Conservation (phyloP, 306 rosid genomes). For the Pachyrhizus erosus region DNA sequence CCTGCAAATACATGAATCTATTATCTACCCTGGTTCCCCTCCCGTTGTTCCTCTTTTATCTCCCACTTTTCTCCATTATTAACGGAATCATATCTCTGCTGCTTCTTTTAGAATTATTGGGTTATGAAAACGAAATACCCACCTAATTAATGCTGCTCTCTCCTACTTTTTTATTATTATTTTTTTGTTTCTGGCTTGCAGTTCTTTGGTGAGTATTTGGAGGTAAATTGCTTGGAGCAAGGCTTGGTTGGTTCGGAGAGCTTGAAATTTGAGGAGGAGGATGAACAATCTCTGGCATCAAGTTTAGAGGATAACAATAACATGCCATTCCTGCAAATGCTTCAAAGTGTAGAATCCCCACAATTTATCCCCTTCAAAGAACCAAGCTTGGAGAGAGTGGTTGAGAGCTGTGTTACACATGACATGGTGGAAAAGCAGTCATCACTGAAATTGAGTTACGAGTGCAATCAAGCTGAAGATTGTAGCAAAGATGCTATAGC, state of each 20-base stretch:
- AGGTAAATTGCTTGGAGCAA: constrained; percentile 33
- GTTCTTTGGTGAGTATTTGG: constrained; percentile 62
- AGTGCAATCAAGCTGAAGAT: constrained; percentile 45
- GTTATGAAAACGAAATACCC: constrained; percentile 13
- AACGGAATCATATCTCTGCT: constrained; percentile 34
- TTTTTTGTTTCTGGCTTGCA: constrained; percentile 47
- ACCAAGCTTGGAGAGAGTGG: constrained; percentile 61
- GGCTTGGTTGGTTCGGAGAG: constrained; percentile 37
- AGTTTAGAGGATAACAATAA: constrained; percentile 50
- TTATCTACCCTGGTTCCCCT: neutral
- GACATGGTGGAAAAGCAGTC: constrained; percentile 59
- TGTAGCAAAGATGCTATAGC: too few species aligned
- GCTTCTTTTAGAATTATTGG: constrained; percentile 33
- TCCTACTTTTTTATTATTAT: too few species aligned
- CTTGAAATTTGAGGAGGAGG: constrained; percentile 51
- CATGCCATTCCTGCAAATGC: constrained; percentile 78
- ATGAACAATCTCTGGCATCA: constrained; percentile 35
- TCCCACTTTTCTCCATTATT: constrained; percentile 30
- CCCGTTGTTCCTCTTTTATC: constrained; percentile 38
- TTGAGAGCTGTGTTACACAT: constrained; percentile 71
- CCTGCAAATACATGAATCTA: constrained; percentile 41
- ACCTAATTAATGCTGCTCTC: constrained; percentile 7
- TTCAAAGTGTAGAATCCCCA: constrained; percentile 62
- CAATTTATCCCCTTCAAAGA: constrained; percentile 54
- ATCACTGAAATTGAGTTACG: constrained; percentile 47